These are phyloP conservation scores for Eucalyptus erythrocorys DNA, from an alignment of 345 rosid species.

Conservation along the genomic window DNA sequence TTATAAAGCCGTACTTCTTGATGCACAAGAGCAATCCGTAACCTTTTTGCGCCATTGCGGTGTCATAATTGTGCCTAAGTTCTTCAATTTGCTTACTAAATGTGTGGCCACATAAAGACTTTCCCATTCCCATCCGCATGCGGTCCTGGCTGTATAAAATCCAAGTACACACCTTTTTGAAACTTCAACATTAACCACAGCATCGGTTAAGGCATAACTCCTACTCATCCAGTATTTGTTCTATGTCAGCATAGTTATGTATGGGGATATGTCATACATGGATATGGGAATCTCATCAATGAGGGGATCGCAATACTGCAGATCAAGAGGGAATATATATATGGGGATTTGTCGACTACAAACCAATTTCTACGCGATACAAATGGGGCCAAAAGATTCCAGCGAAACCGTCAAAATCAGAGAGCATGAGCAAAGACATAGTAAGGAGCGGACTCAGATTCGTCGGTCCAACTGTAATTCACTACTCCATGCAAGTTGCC, in stretches of 20 bases:
- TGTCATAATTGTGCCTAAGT: constrained; percentile 81
- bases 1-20: constrained; percentile 66
- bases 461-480: constrained; percentile 48
- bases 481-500: constrained; percentile 53
- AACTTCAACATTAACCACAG: background rate
- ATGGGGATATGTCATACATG: background rate
- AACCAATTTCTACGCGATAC: constrained; percentile 32
- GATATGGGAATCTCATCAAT: background rate
- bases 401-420: constrained; percentile 54
- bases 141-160: background rate
- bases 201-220: background rate
- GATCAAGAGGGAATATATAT: constrained; percentile 27
- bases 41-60: constrained; percentile 54
- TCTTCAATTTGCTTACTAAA: background rate
- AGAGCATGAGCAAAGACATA: constrained; percentile 56
- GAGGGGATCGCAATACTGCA: background rate
- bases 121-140: background rate
- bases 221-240: background rate
- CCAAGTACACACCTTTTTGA: background rate
- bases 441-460: constrained; percentile 44
- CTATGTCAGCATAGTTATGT: background rate
- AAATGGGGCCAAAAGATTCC: constrained; percentile 51
- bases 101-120: background rate
- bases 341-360: constrained; percentile 45
- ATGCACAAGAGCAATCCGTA: constrained; percentile 38